Evolutionary conservation across 305 asterid genomes (phyloP).

Genomic region (Fraxinus sp.): DNA sequence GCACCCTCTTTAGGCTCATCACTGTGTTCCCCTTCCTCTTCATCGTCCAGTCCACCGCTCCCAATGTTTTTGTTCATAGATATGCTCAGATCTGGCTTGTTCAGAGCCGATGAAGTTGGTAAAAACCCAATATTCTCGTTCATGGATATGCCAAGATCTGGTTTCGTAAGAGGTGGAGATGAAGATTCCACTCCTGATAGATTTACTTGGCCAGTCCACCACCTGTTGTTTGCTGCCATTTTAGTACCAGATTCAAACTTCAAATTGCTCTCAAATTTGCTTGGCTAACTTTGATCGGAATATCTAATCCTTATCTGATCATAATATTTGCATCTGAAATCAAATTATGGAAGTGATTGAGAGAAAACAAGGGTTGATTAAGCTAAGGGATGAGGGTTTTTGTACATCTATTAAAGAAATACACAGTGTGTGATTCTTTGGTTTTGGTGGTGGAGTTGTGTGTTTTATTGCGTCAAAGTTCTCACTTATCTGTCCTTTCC

Average conservation of each 20-base stretch:
- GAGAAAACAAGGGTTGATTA: background rate
- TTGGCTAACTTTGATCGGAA: background rate
- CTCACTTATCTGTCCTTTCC: constrained; percentile 27
- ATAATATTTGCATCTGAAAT: constrained; percentile 3
- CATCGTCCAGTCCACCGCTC: constrained; percentile 30
- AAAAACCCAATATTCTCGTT: background rate
- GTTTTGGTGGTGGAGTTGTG: constrained; percentile 13
- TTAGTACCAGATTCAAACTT: background rate
- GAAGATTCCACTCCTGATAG: constrained; percentile 42
- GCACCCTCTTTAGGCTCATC: constrained; percentile 50
- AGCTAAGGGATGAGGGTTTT: background rate
- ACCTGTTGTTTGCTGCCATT: constrained; percentile 37
- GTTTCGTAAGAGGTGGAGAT: constrained; percentile 22
- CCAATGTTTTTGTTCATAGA: constrained; percentile 36
- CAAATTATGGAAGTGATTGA: background rate
- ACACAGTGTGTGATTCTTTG: background rate
- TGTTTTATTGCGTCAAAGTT: constrained; percentile 29
- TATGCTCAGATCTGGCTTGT: constrained; percentile 45
- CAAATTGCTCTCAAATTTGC: background rate
- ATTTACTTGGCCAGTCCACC: constrained; percentile 51
- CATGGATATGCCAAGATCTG: constrained; percentile 22
- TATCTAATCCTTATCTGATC: background rate
- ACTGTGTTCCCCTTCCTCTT: constrained; percentile 34
- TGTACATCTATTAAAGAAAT: background rate
- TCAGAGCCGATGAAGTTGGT: constrained; percentile 24